Base-by-base conservation (phyloP, 441 rosid species). In the Jatropha multifida region DNA sequence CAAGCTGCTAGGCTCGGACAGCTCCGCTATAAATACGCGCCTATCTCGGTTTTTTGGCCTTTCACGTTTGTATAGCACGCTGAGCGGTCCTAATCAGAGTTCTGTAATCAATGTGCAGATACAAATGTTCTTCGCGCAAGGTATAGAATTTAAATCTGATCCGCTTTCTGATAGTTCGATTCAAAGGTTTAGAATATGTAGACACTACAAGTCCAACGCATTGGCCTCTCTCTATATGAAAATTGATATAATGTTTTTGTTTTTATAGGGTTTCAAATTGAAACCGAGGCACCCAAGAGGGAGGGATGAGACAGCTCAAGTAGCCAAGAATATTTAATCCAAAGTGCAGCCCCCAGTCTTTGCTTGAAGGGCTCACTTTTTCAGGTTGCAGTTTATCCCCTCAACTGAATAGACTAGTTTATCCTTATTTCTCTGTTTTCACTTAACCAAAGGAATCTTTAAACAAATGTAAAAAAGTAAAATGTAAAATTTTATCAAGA, bases 311-410 rank as follows among this genome's bases (percentile, higher is more conserved):
- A 61, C 75, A 71, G 80, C 63, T 62, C 82, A 46, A 37, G 51
- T 83, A 51, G 80, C 84, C 1, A 89, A 83, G 83, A 75, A 73
- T 78, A 80, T 82, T n/a, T 62, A 82, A 74, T 32, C n/a, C 18
- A 5, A 85, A 82, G 72, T 60, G 71, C 77, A 76, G 86, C 72
- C 79, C 85, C 69, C 77, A 77, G 86, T 70, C 78, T 84, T 23
- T 83, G 86, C 67, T 7, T 32, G 13, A 4, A 13, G 11, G 37
- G 9, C 9, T 18, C 18, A 63, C 44, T 5, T 11, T 73, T 54
- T 37, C 32, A 61, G 54, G 54, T 64, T 73, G 76, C 64, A 58
- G 80, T 78, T 23, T 65, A 14, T 81, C 71, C 55, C 48, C 55
- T 82, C 59, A 55, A 14, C 76, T 68, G 64, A 62, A 42, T 72